Evolutionary conservation across 2,329 filamentous ascomycete species (phyloP).

Genomic region (Tolypocladium inflatum): DNA sequence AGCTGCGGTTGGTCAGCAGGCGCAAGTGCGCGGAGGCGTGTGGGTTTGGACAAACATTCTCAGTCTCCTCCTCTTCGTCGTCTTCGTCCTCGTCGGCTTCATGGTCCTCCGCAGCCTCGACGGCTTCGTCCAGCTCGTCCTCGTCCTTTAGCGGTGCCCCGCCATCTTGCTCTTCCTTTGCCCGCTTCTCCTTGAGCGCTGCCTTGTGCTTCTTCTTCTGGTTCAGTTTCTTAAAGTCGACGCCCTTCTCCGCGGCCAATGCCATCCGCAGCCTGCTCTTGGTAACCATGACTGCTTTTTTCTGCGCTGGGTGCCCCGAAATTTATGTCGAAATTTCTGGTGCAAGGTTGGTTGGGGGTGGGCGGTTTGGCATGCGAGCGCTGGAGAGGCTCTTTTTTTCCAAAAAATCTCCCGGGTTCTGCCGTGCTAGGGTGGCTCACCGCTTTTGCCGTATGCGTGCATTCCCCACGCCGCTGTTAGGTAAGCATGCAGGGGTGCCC

Average conservation of each 20-base stretch:
- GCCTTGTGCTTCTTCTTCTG: conserved; percentile 38
- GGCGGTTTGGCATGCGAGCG: background rate
- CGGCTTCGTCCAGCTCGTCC: conserved; percentile 12
- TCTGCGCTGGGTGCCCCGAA: background rate
- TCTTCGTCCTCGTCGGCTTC: conserved; percentile 25
- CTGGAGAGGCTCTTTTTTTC: background rate
- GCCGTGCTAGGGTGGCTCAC: conserved; percentile 3
- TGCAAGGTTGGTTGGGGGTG: background rate
- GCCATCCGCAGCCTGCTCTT: conserved; percentile 44
- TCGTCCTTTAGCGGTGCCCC: conserved; percentile 10
- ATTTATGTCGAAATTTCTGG: background rate
- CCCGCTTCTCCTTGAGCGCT: conserved; percentile 28
- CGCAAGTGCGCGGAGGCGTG: background rate
- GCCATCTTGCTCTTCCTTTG: conserved; percentile 6
- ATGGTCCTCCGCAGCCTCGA: conserved; percentile 27
- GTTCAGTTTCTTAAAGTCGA: conserved; percentile 42
- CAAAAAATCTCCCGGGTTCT: conserved; percentile 7
- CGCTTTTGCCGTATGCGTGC: conserved; percentile 3
- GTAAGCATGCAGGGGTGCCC: background rate
- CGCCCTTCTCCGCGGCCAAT: conserved; percentile 43
- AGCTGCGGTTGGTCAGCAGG: conserved; percentile 21
- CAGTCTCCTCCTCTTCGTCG: conserved; percentile 20
- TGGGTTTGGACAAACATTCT: background rate
- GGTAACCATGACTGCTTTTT: conserved; percentile 23
- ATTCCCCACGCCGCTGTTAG: background rate